These are phyloP conservation scores for Pelargonium fulgidum DNA, from an alignment of 441 rosid genomes.

Conservation along the genomic window DNA sequence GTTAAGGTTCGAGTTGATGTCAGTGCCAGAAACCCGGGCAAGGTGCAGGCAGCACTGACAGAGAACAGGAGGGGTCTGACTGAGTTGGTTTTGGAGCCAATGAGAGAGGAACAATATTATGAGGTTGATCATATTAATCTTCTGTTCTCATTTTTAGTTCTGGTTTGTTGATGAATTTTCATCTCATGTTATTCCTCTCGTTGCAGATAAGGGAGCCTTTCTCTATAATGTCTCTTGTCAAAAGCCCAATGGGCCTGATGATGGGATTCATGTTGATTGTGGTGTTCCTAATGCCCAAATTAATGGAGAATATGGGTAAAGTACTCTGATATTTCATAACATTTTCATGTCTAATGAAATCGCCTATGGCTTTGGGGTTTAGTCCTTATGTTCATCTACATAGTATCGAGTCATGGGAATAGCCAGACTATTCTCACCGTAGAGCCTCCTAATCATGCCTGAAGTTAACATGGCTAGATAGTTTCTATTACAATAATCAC, in stretches of 20 bases:
- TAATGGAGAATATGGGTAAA: conserved; percentile 92
- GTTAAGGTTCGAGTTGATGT: conserved; percentile 91
- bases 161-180: conserved; percentile 8
- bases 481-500: background rate
- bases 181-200: conserved; percentile 19
- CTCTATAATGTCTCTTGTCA: conserved; percentile 67
- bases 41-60: conserved; percentile 91
- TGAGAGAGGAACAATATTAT: conserved; percentile 72
- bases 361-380: background rate
- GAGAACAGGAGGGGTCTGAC: conserved; percentile 80
- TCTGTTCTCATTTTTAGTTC: conserved; percentile 12
- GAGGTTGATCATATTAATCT: conserved; percentile 46
- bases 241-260: conserved; percentile 99
- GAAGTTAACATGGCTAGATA: background rate
- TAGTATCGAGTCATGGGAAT: conserved; percentile 6
- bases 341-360: conserved; percentile 9
- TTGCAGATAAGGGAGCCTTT: conserved; percentile 89
- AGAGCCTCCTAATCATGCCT: background rate
- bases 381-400: background rate
- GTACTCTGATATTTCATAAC: conserved; percentile 13
- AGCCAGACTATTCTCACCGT: background rate
- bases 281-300: conserved; percentile 86
- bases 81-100: conserved; percentile 85
- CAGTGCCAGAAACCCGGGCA: conserved; percentile 90
- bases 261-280: conserved; percentile 91